phyloP scores from a whole-genome alignment of 2,329 filamentous ascomycete genomes.

The Pseudogymnoascus sp. region DNA sequence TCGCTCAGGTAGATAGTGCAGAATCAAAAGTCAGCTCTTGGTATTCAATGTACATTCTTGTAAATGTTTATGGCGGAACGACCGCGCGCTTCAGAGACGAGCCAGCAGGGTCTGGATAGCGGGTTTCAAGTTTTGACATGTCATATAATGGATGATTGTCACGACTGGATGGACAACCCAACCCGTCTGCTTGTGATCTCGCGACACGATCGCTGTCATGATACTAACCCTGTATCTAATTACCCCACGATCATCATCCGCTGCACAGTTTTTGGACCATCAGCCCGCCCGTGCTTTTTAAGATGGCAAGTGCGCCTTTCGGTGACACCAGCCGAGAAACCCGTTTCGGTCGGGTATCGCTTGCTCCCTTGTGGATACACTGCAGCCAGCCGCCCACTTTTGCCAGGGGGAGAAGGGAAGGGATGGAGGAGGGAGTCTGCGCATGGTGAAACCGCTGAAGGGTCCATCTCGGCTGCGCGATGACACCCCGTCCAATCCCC shows the following conservation, averaged over 20 bases:
- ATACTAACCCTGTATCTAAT: neutral
- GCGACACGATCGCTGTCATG: neutral
- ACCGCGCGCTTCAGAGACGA: neutral
- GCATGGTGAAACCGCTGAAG: neutral
- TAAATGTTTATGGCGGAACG: neutral
- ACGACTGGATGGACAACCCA: neutral
- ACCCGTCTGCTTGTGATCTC: neutral
- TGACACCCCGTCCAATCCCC: neutral
- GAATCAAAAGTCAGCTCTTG: neutral
- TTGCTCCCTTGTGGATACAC: conserved; percentile 7
- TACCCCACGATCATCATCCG: neutral
- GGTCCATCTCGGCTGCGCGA: neutral
- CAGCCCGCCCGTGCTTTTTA: neutral
- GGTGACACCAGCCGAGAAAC: conserved; percentile 1
- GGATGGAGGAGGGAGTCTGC: neutral
- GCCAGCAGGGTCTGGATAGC: neutral
- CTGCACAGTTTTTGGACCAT: neutral
- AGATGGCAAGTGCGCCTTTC: neutral
- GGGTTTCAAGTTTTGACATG: neutral
- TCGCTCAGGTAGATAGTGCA: neutral
- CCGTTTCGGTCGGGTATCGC: neutral
- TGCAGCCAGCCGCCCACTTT: conserved; percentile 1
- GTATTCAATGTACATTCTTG: neutral
- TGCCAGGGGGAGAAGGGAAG: neutral
- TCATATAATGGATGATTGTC: neutral